Evolutionary conservation across 768 basidiomycete species (phyloP).

Genomic region (Auricularia heimuer): DNA sequence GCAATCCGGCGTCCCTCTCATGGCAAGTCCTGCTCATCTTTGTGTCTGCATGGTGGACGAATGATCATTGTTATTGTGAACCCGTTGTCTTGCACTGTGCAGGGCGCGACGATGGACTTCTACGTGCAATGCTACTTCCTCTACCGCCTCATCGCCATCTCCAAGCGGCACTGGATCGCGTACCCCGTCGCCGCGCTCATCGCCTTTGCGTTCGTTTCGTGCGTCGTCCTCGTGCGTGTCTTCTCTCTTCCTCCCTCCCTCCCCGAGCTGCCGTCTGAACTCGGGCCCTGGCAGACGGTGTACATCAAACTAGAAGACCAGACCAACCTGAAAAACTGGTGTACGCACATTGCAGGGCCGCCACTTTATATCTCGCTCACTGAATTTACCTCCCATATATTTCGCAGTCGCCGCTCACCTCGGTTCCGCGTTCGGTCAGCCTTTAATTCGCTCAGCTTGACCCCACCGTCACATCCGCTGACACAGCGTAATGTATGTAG

Average conservation of each 20-base stretch:
- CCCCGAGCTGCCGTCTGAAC: too few species aligned
- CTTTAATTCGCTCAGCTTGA: too few species aligned
- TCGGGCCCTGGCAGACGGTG: neutral
- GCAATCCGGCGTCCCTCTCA: constrained; percentile 1
- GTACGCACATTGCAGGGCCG: neutral
- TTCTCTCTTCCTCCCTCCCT: too few species aligned
- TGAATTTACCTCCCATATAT: too few species aligned
- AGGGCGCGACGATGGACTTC: constrained; percentile 1
- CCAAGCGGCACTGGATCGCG: neutral
- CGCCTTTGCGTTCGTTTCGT: neutral
- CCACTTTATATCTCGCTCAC: neutral
- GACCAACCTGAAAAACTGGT: neutral
- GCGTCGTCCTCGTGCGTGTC: neutral
- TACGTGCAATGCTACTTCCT: neutral
- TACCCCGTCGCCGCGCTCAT: neutral
- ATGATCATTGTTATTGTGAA: too few species aligned
- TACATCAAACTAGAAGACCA: neutral
- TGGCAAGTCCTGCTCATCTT: neutral
- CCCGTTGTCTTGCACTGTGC: neutral
- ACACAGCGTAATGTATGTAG: neutral
- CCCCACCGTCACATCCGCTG: neutral
- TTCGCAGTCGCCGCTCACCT: neutral
- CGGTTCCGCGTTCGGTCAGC: neutral
- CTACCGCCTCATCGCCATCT: neutral
- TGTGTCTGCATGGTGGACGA: too few species aligned